These are phyloP conservation scores for Amniculicola lignicola DNA, from an alignment of 495 filamentous ascomycete genomes.

Conservation along the genomic window DNA sequence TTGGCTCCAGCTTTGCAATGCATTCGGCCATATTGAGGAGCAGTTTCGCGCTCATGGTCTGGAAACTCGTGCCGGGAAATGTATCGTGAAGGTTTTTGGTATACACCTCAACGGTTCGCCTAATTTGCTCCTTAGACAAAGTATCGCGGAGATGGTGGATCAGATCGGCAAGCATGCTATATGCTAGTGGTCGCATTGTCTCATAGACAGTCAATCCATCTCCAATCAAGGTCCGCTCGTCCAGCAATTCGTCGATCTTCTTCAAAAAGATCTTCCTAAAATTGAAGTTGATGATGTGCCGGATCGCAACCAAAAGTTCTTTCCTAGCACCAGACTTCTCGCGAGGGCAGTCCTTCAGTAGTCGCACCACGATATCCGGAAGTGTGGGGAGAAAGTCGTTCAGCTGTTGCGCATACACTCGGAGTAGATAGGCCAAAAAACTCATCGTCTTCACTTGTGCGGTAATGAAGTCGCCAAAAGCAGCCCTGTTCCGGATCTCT, in stretches of 20 bases:
- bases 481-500: slow-evolving; percentile 88
- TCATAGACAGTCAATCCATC: slow-evolving; percentile 97
- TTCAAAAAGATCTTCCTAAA: slow-evolving; percentile 91
- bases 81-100: slow-evolving; percentile 94
- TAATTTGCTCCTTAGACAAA: slow-evolving; percentile 80
- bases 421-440: slow-evolving; percentile 89
- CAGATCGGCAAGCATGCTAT: slow-evolving; percentile 96
- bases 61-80: slow-evolving; percentile 96
- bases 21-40: slow-evolving; percentile 96
- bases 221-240: slow-evolving; percentile 88
- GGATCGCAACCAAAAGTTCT: slow-evolving; percentile 91
- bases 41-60: slow-evolving; percentile 98
- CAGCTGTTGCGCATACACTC: slow-evolving; percentile 82
- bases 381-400: slow-evolving; percentile 84
- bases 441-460: slow-evolving; percentile 99
- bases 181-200: slow-evolving; percentile 90
- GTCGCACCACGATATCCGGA: slow-evolving; percentile 84
- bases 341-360: slow-evolving; percentile 89
- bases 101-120: slow-evolving; percentile 92
- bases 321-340: slow-evolving; percentile 92
- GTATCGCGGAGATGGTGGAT: slow-evolving; percentile 95
- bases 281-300: slow-evolving; percentile 99
- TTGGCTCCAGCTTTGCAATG: slow-evolving; percentile 86
- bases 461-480: slow-evolving; percentile 96
- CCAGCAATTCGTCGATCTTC: slow-evolving; percentile 92